A percentile compares a stretch with the other conserved stretches of the same genome.
Conservation (phyloP, 2,329 filamentous ascomycete genomes). For the Endoconidiophora polonica region DNA sequence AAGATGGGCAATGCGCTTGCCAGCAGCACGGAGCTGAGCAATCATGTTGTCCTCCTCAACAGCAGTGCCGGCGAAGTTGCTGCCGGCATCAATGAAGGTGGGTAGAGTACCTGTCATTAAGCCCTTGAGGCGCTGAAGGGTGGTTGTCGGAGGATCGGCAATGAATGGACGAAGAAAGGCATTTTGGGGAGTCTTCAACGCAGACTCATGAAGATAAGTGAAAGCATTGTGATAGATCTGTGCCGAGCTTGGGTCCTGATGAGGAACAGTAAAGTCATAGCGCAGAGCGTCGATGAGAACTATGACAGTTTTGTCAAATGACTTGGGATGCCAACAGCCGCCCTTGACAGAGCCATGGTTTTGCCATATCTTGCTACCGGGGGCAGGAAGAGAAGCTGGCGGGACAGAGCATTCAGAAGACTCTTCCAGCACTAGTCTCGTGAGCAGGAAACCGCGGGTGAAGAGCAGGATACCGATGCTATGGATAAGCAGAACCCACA, state of each 20-base stretch:
- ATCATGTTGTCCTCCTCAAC: conserved; percentile 82
- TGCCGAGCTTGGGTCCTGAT: conserved; percentile 29
- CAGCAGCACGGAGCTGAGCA: conserved; percentile 46
- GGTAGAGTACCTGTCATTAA: conserved; percentile 88
- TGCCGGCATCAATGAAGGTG: conserved; percentile 85
- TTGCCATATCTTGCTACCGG: conserved; percentile 19
- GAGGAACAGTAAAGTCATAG: conserved; percentile 91
- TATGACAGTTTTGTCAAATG: conserved; percentile 79
- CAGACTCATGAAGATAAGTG: conserved; percentile 71
- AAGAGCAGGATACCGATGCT: conserved; percentile 75
- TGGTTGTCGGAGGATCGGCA: conserved; percentile 88
- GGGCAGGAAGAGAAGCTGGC: conserved; percentile 38
- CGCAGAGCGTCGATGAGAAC: conserved; percentile 84
- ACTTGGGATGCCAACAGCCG: conserved; percentile 94
- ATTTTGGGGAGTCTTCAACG: conserved; percentile 55
- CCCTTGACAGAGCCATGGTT: conserved; percentile 30
- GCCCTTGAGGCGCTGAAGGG: conserved; percentile 80
- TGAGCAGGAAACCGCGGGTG: conserved; percentile 85
- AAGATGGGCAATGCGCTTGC: conserved; percentile 70
- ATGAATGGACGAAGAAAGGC: conserved; percentile 91
- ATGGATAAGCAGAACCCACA: conserved; percentile 58
- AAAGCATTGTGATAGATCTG: conserved; percentile 68
- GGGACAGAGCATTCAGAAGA: conserved; percentile 53
- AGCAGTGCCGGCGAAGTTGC: conserved; percentile 85
- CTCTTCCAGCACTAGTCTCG: conserved; percentile 62